Evolutionary conservation across 352 stramenopile species (phyloP).

Genomic region (Phytophthora niederhauseri): DNA sequence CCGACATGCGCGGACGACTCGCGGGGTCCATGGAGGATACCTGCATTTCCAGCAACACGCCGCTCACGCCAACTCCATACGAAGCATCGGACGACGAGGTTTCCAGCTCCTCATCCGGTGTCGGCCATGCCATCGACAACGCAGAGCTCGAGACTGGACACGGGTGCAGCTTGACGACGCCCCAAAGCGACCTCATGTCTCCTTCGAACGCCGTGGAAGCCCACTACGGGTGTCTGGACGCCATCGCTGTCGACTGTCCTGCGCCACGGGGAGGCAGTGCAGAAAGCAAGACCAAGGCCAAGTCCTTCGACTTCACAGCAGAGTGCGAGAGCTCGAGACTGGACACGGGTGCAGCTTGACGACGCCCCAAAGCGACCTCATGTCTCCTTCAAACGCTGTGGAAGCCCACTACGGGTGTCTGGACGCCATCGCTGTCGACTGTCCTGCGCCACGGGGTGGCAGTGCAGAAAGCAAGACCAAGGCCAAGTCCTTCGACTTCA

Average conservation of each 20-base stretch:
- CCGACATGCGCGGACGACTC: conserved; percentile 17
- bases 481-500: conserved; percentile 25
- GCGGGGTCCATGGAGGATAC: conserved; percentile 26
- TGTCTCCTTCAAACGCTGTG: conserved; percentile 23
- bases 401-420: conserved; percentile 28
- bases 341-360: conserved; percentile 20
- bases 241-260: neutral
- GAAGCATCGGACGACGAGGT: conserved; percentile 7
- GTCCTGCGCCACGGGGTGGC: too few relatives aligned
- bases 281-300: conserved; percentile 21
- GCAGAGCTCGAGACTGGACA: conserved; percentile 16
- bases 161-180: conserved; percentile 22
- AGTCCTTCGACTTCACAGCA: conserved; percentile 25
- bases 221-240: conserved; percentile 27
- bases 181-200: conserved; percentile 14
- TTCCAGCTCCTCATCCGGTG: conserved; percentile 12
- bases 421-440: neutral
- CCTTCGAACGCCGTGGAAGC: conserved; percentile 19
- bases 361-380: conserved; percentile 14
- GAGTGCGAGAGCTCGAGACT: conserved; percentile 20
- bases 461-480: conserved; percentile 20
- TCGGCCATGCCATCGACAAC: conserved; percentile 18
- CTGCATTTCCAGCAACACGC: conserved; percentile 30
- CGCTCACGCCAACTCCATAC: conserved; percentile 21
- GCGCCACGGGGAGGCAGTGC: too few relatives aligned